Base-by-base conservation (phyloP, 306 rosid genomes). In the Coriaria nepalensis region DNA sequence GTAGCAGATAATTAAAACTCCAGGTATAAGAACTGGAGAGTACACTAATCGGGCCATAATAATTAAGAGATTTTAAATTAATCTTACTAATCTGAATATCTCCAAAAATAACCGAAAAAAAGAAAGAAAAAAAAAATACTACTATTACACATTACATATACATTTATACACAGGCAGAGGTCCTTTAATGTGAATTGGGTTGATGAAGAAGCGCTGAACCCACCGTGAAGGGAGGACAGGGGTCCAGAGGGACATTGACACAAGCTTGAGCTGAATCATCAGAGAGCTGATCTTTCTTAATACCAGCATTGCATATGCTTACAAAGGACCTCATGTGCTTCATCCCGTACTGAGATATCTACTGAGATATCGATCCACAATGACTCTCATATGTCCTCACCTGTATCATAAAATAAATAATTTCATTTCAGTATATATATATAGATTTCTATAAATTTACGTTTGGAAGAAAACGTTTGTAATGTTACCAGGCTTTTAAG, bases 281-380 rank as follows among this genome's bases (percentile, higher is more conserved):
- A 2, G 65, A 72, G 96, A 92, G 79, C 75, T 79, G 80, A 59
- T 73, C 75, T 37, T 61, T 67, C 49, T 40, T 40, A 37, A 77
- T 71, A 64, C 94, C 81, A 7, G 81, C 86, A 14, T 92, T 92
- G 81, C 98, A 85, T 56, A 92, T 60, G 79, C 85, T 92, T 29
- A 93, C 95, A 14, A 92, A 73, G 50, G 98, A 79, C 40, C 96
- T 64, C 98, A 85, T 85, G 57, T 85, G 93, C 48, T 92, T 92
- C 96, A 92, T 85, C 44, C 98, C 98, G 43, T 92, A 92, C 40
- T 92, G 94, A 43, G 98, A 92, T 33, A 92, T 63, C 9, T 92
- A 92, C 40, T 92, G 94, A 43, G 98, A 92, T 33, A 92, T 63
- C 9, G 94, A 75, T 73, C 96, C 98, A 20, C 98, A 92, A 13